Evolutionary conservation across 2,329 filamentous ascomycete genomes (phyloP), one percentile per base, ranked within the genome.

Genomic region (Stenocarpella maydis): DNA sequence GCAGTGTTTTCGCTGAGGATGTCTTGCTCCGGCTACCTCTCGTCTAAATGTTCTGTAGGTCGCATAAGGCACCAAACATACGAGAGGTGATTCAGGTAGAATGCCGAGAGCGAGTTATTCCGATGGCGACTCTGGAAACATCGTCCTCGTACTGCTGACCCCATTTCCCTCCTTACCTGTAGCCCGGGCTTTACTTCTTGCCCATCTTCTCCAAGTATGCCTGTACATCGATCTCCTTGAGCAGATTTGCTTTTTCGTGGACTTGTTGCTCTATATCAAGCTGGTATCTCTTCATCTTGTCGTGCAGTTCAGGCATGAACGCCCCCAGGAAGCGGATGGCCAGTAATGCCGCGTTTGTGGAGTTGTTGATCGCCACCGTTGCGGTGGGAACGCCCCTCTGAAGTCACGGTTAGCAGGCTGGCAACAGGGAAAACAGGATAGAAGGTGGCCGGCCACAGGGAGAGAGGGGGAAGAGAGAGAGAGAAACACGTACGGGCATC

Each of bases 331-430:
- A 91, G 21, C 91, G 83, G 24, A 91, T 86, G 0, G 92, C 91
- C n/a, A 93, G 80, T 21, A 94, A 82, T 0, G 89, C 92, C 0
- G 92, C 92, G 75, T 94, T 95, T 67, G 91, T 91, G 28, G 90
- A 91, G 80, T 94, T 94, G 79, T 93, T 93, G 78, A 94, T 93
- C 14, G 89, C 92, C 4, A 95, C 91, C 0, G 91, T 94, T 7
- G 92, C 91, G 17, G 91, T 90, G 12, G 92, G 92, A 61, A 91
- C 87, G 15, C 92, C 92, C 75, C 86, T 80, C 78, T 80, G 71
- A 61, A 64, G 28, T 76, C 76, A 78, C 74, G 77, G 69, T 83
- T 83, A 41, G 81, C 81, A 15, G 45, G 28, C 50, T 63, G 21
- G 45, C n/a, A 68, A 61, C 28, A 67, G 6, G 81, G 80, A 19